These are phyloP conservation scores for Dianthus caryophyllus DNA, from an alignment of 148 eudicot species.

Conservation along the genomic window DNA sequence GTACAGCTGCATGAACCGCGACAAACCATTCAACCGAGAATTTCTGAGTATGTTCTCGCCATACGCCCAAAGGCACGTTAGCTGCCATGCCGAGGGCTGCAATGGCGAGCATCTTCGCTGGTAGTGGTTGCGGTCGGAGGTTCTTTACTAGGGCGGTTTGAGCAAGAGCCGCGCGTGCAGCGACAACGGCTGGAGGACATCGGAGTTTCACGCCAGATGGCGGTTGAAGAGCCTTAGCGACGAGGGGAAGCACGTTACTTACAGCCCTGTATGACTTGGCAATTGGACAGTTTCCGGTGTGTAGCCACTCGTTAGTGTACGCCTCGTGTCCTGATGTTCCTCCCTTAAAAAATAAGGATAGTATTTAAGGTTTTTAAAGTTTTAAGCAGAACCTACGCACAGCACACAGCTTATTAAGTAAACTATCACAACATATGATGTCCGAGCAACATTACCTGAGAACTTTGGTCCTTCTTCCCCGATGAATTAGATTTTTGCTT, in stretches of 20 bases:
- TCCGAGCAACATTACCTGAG: constrained; percentile 32
- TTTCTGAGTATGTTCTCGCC: constrained; percentile 74
- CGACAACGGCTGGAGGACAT: constrained; percentile 70
- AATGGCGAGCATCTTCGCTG: constrained; percentile 55
- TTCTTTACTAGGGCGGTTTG: constrained; percentile 56
- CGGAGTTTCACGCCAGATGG: constrained; percentile 61
- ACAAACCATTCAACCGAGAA: constrained; percentile 71
- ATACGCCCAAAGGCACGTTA: constrained; percentile 67
- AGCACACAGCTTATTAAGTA: too few relatives aligned
- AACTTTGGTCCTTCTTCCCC: constrained; percentile 27
- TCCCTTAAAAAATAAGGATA: constrained; percentile 32
- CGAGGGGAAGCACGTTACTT: constrained; percentile 57
- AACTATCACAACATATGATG: not conserved
- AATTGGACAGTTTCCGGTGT: constrained; percentile 67
- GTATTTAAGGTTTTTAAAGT: too few relatives aligned
- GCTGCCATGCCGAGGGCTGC: constrained; percentile 66
- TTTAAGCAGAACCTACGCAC: too few relatives aligned
- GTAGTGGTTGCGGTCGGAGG: constrained; percentile 69
- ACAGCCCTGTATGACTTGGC: constrained; percentile 81
- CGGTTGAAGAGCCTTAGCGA: constrained; percentile 58
- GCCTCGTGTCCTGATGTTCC: constrained; percentile 59
- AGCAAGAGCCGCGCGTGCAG: constrained; percentile 85
- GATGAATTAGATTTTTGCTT: constrained; percentile 45
- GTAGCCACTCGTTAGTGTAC: constrained; percentile 58
- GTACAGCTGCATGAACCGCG: constrained; percentile 85